Evolutionary conservation across 1,284 basidiomycete genomes (phyloP), one percentile per base, ranked within the genome.

Genomic region (Ceratobasidium sp.): DNA sequence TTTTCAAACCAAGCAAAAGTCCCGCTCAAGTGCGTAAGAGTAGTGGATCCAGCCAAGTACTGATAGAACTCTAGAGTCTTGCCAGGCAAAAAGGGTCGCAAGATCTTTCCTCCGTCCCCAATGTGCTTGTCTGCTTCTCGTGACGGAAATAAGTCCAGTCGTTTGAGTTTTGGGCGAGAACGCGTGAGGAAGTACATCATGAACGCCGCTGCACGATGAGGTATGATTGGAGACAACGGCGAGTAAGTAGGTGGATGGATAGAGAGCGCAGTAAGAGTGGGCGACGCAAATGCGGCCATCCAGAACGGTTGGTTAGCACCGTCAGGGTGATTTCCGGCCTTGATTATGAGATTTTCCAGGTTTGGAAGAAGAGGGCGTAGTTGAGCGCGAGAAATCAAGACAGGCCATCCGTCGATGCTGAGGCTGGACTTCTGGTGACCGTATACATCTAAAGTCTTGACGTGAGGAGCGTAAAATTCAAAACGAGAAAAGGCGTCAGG

Each of bases 381-480:
- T n/a, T 60, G 69, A 46, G 69, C 51, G 5, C 55, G 69, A 44
- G 26, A 33, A 12, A 71, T 40, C 26, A 71, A 42, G 15, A 60
- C 18, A 3, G 69, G 28, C 69, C 69, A 71, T 26, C 55, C 53
- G 15, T 7, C n/a, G 28, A 71, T 53, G 13, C 15, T 23, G 18
- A 71, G 23, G 20, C 15, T 53, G 6, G 40, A 4, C 40, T 9
- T 28, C 18, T 58, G 1, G 33, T 7, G 20, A 9, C 71, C 71
- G 46, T 61, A 73, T 9, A 51, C 23, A 18, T 63, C 42, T 15
- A 73, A 28, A 39, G 12, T 20, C 12, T 61, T 44, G 3, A 73
- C 58, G 58, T 73, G 13, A 2, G 71, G 58, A 13, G 71, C 56
- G 71, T 63, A 73, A 39, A 73, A 39, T 26, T 73, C 71, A n/a